Evolutionary conservation across 192 early-diverging fungal genomes (phyloP).

Genomic region (Lobosporangium transversale): DNA sequence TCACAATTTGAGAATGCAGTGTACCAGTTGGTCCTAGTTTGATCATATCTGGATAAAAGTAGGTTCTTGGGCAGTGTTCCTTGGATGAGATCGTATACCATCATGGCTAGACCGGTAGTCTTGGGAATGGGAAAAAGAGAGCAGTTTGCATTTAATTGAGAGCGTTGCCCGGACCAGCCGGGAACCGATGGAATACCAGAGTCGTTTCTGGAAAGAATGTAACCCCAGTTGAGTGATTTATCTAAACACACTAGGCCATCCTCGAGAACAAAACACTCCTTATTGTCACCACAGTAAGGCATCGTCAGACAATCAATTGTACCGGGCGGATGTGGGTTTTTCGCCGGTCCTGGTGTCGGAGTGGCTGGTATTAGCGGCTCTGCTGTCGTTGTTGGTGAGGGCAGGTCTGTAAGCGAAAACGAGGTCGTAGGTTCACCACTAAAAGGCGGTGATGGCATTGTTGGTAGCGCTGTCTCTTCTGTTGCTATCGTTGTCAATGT

Average conservation of each 20-base stretch:
- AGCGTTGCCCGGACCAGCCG: slow-evolving; percentile 27
- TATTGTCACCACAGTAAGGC: slow-evolving; percentile 9
- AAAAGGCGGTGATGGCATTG: background rate
- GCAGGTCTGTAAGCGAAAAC: background rate
- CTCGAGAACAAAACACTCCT: slow-evolving; percentile 40
- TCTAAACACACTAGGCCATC: slow-evolving; percentile 42
- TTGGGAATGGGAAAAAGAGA: slow-evolving; percentile 30
- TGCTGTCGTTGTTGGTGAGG: background rate
- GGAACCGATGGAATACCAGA: slow-evolving; percentile 34
- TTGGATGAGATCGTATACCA: slow-evolving; percentile 41
- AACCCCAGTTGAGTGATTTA: slow-evolving; percentile 31
- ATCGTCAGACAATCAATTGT: slow-evolving; percentile 19
- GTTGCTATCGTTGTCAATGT: background rate
- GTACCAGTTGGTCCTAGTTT: slow-evolving; percentile 29
- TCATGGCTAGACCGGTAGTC: slow-evolving; percentile 28
- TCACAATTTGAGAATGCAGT: slow-evolving; percentile 43
- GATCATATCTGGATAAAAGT: slow-evolving; percentile 27
- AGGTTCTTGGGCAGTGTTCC: slow-evolving; percentile 29
- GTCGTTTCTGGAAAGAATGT: slow-evolving; percentile 35
- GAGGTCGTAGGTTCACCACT: background rate
- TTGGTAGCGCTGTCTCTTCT: background rate
- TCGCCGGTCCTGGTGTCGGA: slow-evolving; percentile 18
- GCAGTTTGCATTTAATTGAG: slow-evolving; percentile 21
- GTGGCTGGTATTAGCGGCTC: background rate
- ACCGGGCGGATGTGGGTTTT: slow-evolving; percentile 24